Base-by-base conservation (phyloP, 345 rosid genomes). In the Brassica rapa region DNA sequence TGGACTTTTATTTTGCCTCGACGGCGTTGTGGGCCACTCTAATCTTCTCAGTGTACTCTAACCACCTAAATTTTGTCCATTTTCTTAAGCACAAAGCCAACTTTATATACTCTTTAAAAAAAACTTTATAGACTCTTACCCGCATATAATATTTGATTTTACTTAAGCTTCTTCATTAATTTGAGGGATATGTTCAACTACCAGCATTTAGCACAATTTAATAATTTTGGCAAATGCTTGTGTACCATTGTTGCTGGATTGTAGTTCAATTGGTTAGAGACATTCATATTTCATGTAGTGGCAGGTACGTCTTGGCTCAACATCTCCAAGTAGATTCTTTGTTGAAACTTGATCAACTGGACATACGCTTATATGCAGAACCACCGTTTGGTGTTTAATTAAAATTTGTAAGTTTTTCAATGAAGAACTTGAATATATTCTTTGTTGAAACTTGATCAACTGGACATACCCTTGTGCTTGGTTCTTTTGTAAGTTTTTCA, bases 11-110 rank as follows among this genome's bases (percentile, higher is more conserved):
- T 23, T 78, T 67, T 15, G 1, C 46, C 4, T 59, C 29, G 69
- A 66, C 82, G 82, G 82, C 82, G 77, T 72, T 56, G 7, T 72
- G 82, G 77, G 35, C 73, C 69, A 72, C 68, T 66, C 32, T 32
- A 53, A 16, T 37, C 23, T 14, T 56, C 14, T 39, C 30, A 10
- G 21, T 70, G 1, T 49, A 68, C 61, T 27, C 59, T 67, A 43
- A 60, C 62, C 8, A 60, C 29, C 35, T 3, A 56, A 7, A 8
- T 3, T 39, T 62, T 59, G 8, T 10, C 16, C 35, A 76, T 68
- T 56, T 66, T 53, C 41, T 55, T 66, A 8, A 16, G 25, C 62
- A 19, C n/a, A 11, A 68, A 49, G 25, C 55, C 25, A 62, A 68
- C 41, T 49, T 77, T 33, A 77, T 16, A 62, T 3, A 46, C 30